phyloP scores from a whole-genome alignment of 108 stramenopile species.

The Craspedostauros australis region DNA sequence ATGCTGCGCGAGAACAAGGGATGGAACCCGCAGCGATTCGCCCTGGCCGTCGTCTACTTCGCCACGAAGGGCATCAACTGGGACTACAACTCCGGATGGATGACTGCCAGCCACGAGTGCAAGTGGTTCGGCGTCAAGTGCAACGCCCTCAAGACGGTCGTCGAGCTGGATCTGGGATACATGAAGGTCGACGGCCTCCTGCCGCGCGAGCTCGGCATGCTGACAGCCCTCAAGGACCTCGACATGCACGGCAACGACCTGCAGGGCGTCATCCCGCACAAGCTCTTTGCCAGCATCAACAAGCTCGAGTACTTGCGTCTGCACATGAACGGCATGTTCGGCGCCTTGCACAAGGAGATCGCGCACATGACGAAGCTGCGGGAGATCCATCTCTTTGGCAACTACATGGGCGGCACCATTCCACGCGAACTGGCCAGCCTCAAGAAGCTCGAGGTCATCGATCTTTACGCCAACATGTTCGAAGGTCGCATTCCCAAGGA shows the following conservation, averaged over 20 bases:
- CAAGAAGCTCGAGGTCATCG: conserved; percentile 40
- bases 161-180: conserved; percentile 41
- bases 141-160: conserved; percentile 17
- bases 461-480: conserved; percentile 52
- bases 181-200: conserved; percentile 43
- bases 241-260: conserved; percentile 57
- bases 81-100: conserved; percentile 39
- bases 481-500: conserved; percentile 43
- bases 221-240: conserved; percentile 35
- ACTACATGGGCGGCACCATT: conserved; percentile 48
- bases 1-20: conserved; percentile 28
- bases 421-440: conserved; percentile 39
- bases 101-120: conserved; percentile 40
- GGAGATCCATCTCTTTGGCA: conserved; percentile 44
- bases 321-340: conserved; percentile 68
- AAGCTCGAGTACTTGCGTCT: conserved; percentile 39
- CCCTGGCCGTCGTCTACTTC: conserved; percentile 38
- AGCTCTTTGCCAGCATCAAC: conserved; percentile 18
- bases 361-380: conserved; percentile 30
- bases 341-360: conserved; percentile 41
- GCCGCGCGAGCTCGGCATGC: conserved; percentile 42
- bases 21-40: conserved; percentile 33
- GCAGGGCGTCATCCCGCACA: conserved; percentile 46
- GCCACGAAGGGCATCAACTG: conserved; percentile 38
- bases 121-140: conserved; percentile 56